phyloP scores from a whole-genome alignment of 305 asterid species.

The Galium porrigens region DNA sequence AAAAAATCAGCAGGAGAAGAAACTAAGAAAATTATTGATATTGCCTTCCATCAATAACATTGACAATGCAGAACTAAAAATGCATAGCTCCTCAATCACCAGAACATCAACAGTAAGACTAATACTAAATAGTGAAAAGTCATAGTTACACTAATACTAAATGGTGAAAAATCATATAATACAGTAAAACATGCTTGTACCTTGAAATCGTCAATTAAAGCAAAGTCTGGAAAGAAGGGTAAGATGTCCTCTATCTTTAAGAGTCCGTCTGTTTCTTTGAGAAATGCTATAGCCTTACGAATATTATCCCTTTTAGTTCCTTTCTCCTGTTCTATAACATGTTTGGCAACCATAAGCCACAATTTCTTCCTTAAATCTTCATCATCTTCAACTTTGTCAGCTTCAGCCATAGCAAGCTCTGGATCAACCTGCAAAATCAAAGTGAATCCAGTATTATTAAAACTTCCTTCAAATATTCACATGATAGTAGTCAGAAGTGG shows the following conservation, averaged over 20 bases:
- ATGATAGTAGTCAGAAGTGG: neutral
- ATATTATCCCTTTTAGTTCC: slow-evolving; percentile 97
- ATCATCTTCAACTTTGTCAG: slow-evolving; percentile 96
- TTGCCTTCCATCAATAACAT: neutral
- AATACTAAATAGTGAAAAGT: neutral
- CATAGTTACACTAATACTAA: neutral
- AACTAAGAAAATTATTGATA: neutral
- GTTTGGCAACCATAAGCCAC: slow-evolving; percentile 97
- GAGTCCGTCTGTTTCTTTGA: slow-evolving; percentile 92
- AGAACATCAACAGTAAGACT: neutral
- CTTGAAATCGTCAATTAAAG: slow-evolving; percentile 91
- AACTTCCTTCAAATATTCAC: neutral
- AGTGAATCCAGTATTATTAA: slow-evolving; percentile 2
- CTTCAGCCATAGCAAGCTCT: slow-evolving; percentile 99
- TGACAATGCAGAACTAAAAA: neutral
- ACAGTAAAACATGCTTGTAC: slow-evolving; percentile 22
- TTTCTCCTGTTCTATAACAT: slow-evolving; percentile 87
- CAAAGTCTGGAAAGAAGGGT: slow-evolving; percentile 93
- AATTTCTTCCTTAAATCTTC: slow-evolving; percentile 89
- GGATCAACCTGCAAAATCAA: slow-evolving; percentile 54
- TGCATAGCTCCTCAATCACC: slow-evolving; percentile 1
- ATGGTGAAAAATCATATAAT: neutral
- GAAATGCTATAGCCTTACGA: slow-evolving; percentile 94
- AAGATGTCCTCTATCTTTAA: slow-evolving; percentile 91
- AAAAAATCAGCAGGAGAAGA: neutral